phyloP scores from a whole-genome alignment of 2,329 filamentous ascomycete species.

The Sporothrix dimorphospora region DNA sequence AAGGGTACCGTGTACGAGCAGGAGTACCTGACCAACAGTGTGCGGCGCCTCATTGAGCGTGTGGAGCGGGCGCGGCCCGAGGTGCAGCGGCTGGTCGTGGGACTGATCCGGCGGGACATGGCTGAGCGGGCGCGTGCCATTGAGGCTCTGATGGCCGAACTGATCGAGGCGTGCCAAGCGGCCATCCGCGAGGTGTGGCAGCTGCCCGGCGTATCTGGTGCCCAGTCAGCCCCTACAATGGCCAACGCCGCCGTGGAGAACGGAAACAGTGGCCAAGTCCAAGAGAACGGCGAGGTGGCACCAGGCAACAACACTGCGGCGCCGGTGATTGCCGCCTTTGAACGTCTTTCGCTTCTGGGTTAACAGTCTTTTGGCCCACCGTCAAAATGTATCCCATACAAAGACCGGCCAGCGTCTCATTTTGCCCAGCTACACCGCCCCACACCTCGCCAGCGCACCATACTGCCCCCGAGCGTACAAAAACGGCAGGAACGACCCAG shows the following conservation, averaged over 20 bases:
- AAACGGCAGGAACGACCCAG: slow-evolving; percentile 4
- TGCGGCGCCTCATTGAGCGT: slow-evolving; percentile 79
- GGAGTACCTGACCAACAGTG: slow-evolving; percentile 90
- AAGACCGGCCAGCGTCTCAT: neutral
- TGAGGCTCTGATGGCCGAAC: slow-evolving; percentile 72
- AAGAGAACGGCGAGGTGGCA: neutral
- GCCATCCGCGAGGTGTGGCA: slow-evolving; percentile 71
- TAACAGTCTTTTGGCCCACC: slow-evolving; percentile 35
- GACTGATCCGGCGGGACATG: slow-evolving; percentile 80
- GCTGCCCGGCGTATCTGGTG: slow-evolving; percentile 32
- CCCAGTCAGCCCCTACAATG: neutral
- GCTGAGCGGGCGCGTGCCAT: slow-evolving; percentile 81
- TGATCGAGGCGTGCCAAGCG: slow-evolving; percentile 68
- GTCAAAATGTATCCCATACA: neutral
- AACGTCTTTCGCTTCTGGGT: slow-evolving; percentile 56
- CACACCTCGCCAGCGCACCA: neutral
- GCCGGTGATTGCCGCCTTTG: slow-evolving; percentile 53
- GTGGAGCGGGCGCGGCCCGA: slow-evolving; percentile 75
- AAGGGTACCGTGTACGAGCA: slow-evolving; percentile 98
- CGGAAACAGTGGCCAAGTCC: slow-evolving; percentile 31
- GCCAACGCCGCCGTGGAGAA: neutral
- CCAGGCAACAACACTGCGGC: slow-evolving; percentile 36
- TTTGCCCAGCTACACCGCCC: neutral
- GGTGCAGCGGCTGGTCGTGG: slow-evolving; percentile 73
- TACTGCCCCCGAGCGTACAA: slow-evolving; percentile 7